These are phyloP conservation scores for Candida maltosa DNA, from an alignment of 805 yeast genomes.

Conservation along the genomic window DNA sequence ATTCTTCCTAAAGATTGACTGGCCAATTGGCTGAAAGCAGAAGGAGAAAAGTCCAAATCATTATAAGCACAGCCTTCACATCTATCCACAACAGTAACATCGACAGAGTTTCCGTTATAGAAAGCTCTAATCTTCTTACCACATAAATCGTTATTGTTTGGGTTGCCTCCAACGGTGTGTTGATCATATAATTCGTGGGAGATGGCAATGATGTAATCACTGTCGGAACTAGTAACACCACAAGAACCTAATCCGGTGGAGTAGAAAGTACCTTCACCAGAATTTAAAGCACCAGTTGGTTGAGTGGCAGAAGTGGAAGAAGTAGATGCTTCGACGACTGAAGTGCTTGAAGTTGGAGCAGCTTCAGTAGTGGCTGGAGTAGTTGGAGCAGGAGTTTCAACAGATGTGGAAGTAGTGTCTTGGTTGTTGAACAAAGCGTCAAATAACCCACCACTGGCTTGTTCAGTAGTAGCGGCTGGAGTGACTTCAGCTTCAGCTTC, in stretches of 20 bases:
- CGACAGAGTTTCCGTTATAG: constrained; percentile 49
- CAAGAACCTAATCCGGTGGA: constrained; percentile 51
- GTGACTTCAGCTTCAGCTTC: not conserved
- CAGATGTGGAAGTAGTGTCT: constrained; percentile 5
- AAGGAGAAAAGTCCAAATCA: constrained; percentile 59
- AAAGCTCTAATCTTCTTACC: constrained; percentile 48
- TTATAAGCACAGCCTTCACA: constrained; percentile 52
- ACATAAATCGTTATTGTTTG: constrained; percentile 48
- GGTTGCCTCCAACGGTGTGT: constrained; percentile 28
- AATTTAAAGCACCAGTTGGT: constrained; percentile 10
- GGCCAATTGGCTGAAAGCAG: constrained; percentile 53
- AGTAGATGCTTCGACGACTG: constrained; percentile 8
- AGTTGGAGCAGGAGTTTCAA: constrained; percentile 5
- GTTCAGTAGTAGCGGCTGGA: not conserved
- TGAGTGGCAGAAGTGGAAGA: constrained; percentile 13
- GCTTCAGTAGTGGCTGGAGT: constrained; percentile 11
- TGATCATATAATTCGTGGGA: constrained; percentile 39
- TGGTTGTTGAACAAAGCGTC: not conserved
- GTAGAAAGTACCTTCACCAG: constrained; percentile 51
- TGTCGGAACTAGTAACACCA: constrained; percentile 42
- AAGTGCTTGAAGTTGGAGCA: constrained; percentile 9
- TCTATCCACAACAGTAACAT: constrained; percentile 54
- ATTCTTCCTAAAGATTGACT: constrained; percentile 52
- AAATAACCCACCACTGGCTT: too few relatives aligned
- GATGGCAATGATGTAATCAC: constrained; percentile 54